Evolutionary conservation across 805 yeast genomes (phyloP), one percentile per base, ranked within the genome.

Genomic region (Wickerhamomyces tratensis): DNA sequence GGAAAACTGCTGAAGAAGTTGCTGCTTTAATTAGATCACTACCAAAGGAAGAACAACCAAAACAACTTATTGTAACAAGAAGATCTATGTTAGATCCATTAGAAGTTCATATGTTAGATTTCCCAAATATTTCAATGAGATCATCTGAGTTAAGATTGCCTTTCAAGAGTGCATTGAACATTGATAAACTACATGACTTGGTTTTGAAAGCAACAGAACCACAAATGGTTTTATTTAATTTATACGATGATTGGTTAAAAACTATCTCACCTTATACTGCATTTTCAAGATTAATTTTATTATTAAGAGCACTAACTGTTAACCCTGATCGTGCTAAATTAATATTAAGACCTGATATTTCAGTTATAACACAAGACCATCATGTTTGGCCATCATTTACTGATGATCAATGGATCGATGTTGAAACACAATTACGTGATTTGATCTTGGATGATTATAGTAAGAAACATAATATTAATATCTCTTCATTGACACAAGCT

Each of bases 1-100:
- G 98, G 98, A 93, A 91, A 59, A 81, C 98, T 2, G 98, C 98
- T 0, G 99, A 93, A 63, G 98, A 91, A 61, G 95, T 87, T 25
- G 91, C 96, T 13, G 95, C 95, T 0, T 67, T 93, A 49, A 74
- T 93, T 15, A 72, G 96, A 37, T 86, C 97, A 0, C 64, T 93
- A 42, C 97, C 97, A 1, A 72, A 78, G 42, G 97, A 91, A 54
- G 96, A 93, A 62, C 96, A 88, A 54, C 98, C 98, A 2, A 84
- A 84, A 54, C 96, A 89, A 61, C 66, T 93, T 46, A 84, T 93
- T 56, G 89, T 86, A 9, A 85, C 96, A 0, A 70, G 98, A 53
- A 86, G 85, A 53, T 94, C 95, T 12, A 82, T 93, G 72, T 56
- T 85, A 45, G 99, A 93, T 66, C 98, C 99, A 4, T 65, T 93